Evolutionary conservation across 129 eudicot genomes (phyloP).

Genomic region (Heracleum sosnowskyi): DNA sequence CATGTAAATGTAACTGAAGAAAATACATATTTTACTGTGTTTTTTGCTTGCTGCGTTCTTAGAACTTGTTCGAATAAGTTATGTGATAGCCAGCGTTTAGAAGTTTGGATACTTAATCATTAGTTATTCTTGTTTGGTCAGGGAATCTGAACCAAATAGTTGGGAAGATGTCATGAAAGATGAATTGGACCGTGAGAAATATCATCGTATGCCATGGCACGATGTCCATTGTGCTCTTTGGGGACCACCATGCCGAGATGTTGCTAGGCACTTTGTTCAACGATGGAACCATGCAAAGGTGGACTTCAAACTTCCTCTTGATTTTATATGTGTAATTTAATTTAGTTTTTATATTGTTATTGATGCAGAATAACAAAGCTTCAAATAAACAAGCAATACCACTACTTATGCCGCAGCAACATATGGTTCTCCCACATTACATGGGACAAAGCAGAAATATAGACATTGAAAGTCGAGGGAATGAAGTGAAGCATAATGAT

Average conservation of each 20-base stretch:
- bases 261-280: slow-evolving; percentile 93
- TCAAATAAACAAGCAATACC: slow-evolving; percentile 82
- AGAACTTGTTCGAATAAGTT: background rate
- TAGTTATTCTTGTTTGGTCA: slow-evolving; percentile 19
- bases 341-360: slow-evolving; percentile 13
- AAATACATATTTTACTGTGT: background rate
- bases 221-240: slow-evolving; percentile 99
- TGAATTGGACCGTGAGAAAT: slow-evolving; percentile 70
- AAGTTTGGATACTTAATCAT: slow-evolving; percentile 4
- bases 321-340: background rate
- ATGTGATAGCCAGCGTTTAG: background rate
- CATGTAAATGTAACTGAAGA: background rate
- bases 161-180: slow-evolving; percentile 95
- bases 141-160: slow-evolving; percentile 99
- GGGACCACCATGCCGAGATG: slow-evolving; percentile 97
- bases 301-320: slow-evolving; percentile 10
- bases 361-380: slow-evolving; percentile 72
- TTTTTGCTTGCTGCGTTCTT: background rate
- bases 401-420: slow-evolving; percentile 86
- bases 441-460: slow-evolving; percentile 64
- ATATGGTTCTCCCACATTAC: slow-evolving; percentile 97
- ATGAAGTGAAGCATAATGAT: slow-evolving; percentile 21
- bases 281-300: slow-evolving; percentile 99
- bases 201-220: slow-evolving; percentile 99
- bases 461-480: slow-evolving; percentile 31